phyloP scores from a whole-genome alignment of 192 early-diverging fungal genomes.

The Backusella liffmaniae region DNA sequence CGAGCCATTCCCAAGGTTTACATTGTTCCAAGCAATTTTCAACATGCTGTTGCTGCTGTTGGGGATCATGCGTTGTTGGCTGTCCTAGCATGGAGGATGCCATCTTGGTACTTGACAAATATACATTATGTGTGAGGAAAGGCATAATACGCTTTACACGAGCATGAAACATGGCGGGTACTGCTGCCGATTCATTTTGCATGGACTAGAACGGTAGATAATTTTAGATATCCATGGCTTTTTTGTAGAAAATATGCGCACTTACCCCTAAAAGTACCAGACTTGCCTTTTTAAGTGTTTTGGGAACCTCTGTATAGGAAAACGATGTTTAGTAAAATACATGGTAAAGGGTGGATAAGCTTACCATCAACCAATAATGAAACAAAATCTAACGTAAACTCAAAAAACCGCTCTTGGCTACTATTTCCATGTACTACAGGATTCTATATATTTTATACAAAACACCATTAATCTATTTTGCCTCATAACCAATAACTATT shows the following conservation, averaged over 20 bases:
- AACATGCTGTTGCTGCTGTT: slow-evolving; percentile 18
- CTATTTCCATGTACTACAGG: slow-evolving; percentile 53
- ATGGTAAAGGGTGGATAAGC: neutral
- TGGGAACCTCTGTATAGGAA: slow-evolving; percentile 33
- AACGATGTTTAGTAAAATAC: neutral
- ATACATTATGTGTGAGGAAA: slow-evolving; percentile 53
- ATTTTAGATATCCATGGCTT: neutral
- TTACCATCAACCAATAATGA: slow-evolving; percentile 52
- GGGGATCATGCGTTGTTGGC: slow-evolving; percentile 15
- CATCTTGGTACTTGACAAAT: slow-evolving; percentile 44
- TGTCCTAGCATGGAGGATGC: slow-evolving; percentile 24
- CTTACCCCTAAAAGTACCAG: slow-evolving; percentile 40
- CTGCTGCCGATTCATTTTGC: slow-evolving; percentile 25
- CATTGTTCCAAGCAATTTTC: slow-evolving; percentile 39
- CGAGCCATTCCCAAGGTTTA: slow-evolving; percentile 56
- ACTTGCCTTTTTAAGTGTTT: slow-evolving; percentile 42
- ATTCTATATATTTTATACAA: slow-evolving; percentile 16
- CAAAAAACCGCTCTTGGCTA: slow-evolving; percentile 54
- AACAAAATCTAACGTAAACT: slow-evolving; percentile 52
- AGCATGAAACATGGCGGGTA: slow-evolving; percentile 48
- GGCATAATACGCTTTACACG: slow-evolving; percentile 52
- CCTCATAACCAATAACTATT: too few relatives aligned
- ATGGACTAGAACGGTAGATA: slow-evolving; percentile 9
- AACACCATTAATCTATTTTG: neutral
- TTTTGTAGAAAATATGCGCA: neutral